Evolutionary conservation across 345 rosid species (phyloP).

Genomic region (Citrus cavaleriei): DNA sequence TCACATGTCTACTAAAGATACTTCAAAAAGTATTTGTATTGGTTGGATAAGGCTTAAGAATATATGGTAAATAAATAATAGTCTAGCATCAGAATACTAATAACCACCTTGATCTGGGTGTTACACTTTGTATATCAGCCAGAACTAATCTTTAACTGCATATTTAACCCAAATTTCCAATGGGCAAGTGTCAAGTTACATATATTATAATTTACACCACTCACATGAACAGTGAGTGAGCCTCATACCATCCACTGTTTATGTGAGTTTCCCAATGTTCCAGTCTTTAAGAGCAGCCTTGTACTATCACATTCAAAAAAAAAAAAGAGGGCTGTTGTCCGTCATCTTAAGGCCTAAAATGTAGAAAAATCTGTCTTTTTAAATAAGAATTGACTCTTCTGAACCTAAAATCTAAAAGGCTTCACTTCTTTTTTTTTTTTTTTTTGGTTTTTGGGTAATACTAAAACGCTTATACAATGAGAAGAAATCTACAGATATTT

Average conservation of each 20-base stretch:
- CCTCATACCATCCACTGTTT: no score
- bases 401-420: no score
- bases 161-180: background rate
- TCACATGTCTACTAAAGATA: background rate
- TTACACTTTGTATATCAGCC: background rate
- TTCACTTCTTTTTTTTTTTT: no score
- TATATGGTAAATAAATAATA: conserved; percentile 11
- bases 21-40: background rate
- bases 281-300: background rate
- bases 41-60: background rate
- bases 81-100: background rate
- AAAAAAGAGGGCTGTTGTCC: background rate
- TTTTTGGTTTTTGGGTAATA: no score
- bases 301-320: background rate
- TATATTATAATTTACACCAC: no score
- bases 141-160: background rate
- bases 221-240: no score
- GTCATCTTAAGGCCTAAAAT: no score
- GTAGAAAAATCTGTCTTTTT: no score
- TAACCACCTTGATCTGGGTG: background rate
- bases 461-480: no score
- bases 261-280: background rate
- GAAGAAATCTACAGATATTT: no score
- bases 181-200: background rate
- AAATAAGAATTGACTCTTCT: no score